Evolutionary conservation across 495 filamentous ascomycete genomes (phyloP).

Genomic region (Neurospora sp.): DNA sequence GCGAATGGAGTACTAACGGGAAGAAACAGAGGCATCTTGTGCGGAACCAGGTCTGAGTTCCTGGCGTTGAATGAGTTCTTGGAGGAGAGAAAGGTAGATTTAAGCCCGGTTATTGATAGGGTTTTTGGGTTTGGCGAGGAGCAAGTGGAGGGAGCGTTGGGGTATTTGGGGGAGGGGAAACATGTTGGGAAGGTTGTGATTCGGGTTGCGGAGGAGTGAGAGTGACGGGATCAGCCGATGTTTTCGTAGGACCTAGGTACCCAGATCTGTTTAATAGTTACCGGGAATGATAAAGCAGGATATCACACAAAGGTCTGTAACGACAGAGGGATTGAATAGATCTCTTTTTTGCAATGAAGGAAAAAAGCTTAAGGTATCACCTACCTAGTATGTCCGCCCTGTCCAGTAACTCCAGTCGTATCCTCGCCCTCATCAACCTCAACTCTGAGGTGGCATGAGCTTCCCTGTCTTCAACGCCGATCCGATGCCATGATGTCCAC

Average conservation of each 20-base stretch:
- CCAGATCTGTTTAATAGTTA: background rate
- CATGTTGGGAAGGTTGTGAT: slow-evolving; percentile 42
- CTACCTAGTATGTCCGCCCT: background rate
- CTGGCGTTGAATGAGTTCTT: slow-evolving; percentile 17
- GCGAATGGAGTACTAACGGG: too few species aligned
- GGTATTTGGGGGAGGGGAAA: slow-evolving; percentile 32
- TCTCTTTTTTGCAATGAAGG: background rate
- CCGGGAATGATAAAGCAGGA: too few species aligned
- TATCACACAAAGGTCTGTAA: too few species aligned
- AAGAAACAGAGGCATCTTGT: background rate
- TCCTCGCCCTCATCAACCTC: background rate
- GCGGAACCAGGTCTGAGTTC: slow-evolving; percentile 1
- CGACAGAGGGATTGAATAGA: background rate
- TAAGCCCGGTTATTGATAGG: background rate
- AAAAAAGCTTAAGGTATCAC: background rate
- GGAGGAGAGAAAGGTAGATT: slow-evolving; percentile 18
- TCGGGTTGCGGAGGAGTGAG: slow-evolving; percentile 8
- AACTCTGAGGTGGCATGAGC: background rate
- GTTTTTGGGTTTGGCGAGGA: slow-evolving; percentile 8
- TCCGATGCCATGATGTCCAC: background rate
- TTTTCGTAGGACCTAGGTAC: too few species aligned
- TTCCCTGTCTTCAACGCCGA: background rate
- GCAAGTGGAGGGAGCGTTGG: slow-evolving; percentile 34
- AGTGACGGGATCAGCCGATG: too few species aligned
- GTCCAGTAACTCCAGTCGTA: background rate